Evolutionary conservation across 192 early-diverging fungal genomes (phyloP), one percentile per base, ranked within the genome.

Genomic region (Irineochytrium annulatum): DNA sequence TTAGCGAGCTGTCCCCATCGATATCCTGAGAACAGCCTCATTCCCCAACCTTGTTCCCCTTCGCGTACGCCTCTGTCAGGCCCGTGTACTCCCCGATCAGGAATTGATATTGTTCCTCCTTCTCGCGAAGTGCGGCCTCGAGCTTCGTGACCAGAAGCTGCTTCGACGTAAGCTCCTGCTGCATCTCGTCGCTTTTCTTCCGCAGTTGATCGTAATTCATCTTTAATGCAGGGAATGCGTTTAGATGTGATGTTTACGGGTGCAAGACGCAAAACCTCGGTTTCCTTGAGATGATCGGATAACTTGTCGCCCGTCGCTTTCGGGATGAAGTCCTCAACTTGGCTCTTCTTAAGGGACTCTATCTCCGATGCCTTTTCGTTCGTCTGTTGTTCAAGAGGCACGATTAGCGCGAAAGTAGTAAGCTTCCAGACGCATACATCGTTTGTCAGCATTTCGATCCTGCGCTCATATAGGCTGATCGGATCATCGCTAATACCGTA

Each of bases 21-120:
- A n/a, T n/a, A n/a, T n/a, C n/a, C n/a, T n/a, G n/a, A n/a, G n/a
- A n/a, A n/a, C n/a, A n/a, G n/a, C n/a, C n/a, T n/a, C n/a, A n/a
- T n/a, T n/a, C n/a, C n/a, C 41, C 41, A n/a, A 16, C 41, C 16
- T 19, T 19, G 41, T 51, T 26, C 51, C 53, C 53, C 35, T 61
- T 61, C 2, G 60, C 60, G 32, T 52, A 52, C 0, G 29, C 24
- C 27, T 61, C 60, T 2, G 60, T 39, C 17, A 67, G 32, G 16
- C 54, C 58, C 5, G 58, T 80, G 67, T 80, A 80, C 45, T 80
- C 78, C 22, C 60, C 53, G 34, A 77, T 60, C 24, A 80, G 62
- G 55, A 77, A 77, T 30, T 74, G 67, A 58, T 80, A 80, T 54
- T 80, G 78, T 43, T 74, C 62, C 48, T 76, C 70, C 65, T 73